phyloP scores from a whole-genome alignment of 495 filamentous ascomycete genomes.

The Emericellopsis terricola region DNA sequence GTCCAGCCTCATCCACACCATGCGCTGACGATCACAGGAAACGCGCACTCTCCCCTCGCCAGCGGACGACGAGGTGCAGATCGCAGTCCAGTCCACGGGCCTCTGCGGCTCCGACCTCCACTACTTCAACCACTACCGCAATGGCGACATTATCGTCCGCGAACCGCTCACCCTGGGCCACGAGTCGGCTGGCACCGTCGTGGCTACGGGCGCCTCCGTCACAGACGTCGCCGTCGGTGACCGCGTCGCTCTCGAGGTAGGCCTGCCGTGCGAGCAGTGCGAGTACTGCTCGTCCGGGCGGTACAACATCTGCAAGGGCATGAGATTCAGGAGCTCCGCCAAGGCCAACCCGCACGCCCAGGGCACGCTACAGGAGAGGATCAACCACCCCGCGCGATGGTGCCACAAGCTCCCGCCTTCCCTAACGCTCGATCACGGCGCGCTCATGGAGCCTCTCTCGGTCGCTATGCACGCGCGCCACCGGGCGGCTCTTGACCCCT shows the following conservation, averaged over 20 bases:
- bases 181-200: slow-evolving; percentile 40
- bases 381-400: slow-evolving; percentile 58
- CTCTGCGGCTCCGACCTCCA: slow-evolving; percentile 55
- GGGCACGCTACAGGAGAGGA: slow-evolving; percentile 63
- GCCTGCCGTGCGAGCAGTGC: slow-evolving; percentile 59
- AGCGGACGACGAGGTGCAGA: slow-evolving; percentile 31
- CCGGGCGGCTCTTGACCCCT: slow-evolving; percentile 35
- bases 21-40: slow-evolving; percentile 18
- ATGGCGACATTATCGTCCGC: slow-evolving; percentile 44
- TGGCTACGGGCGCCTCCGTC: slow-evolving; percentile 30
- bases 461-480: slow-evolving; percentile 62
- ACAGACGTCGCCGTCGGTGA: slow-evolving; percentile 37
- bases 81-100: slow-evolving; percentile 39
- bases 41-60: slow-evolving; percentile 22
- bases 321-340: slow-evolving; percentile 65
- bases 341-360: slow-evolving; percentile 65
- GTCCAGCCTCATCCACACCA: not conserved
- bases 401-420: slow-evolving; percentile 46
- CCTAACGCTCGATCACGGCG: slow-evolving; percentile 50
- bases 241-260: slow-evolving; percentile 67
- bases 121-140: slow-evolving; percentile 49
- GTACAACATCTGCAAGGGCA: slow-evolving; percentile 72
- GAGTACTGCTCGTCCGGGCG: slow-evolving; percentile 44
- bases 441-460: slow-evolving; percentile 59
- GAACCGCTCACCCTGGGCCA: slow-evolving; percentile 47